Conservation (phyloP, 768 basidiomycete genomes). For the Mycena haematopus region DNA sequence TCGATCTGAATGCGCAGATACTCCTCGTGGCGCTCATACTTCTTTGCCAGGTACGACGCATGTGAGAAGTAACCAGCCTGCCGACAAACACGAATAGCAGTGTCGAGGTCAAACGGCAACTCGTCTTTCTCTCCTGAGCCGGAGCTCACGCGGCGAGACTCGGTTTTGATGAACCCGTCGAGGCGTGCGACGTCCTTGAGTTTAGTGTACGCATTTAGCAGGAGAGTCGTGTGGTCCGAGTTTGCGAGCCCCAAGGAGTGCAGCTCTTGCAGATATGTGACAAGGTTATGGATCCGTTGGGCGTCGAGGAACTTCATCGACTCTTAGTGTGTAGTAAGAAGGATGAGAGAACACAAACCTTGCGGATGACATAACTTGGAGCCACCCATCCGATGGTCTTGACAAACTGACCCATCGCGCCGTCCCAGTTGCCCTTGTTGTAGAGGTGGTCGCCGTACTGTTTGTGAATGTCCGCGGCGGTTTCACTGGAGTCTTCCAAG, state of each 20-base stretch:
- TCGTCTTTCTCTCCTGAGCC: slow-evolving; percentile 59
- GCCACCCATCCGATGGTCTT: slow-evolving; percentile 89
- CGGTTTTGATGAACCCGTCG: slow-evolving; percentile 91
- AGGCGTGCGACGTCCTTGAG: slow-evolving; percentile 89
- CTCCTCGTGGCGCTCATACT: slow-evolving; percentile 91
- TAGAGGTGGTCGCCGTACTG: slow-evolving; percentile 94
- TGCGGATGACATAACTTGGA: slow-evolving; percentile 96
- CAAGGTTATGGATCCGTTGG: slow-evolving; percentile 93
- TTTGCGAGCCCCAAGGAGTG: slow-evolving; percentile 91
- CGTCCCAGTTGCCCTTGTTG: slow-evolving; percentile 89
- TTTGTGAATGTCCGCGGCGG: slow-evolving; percentile 84
- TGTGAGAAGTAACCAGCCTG: slow-evolving; percentile 98
- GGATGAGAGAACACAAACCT: slow-evolving; percentile 53
- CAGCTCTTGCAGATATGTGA: slow-evolving; percentile 94
- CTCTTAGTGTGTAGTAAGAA: neutral
- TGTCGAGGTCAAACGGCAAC: slow-evolving; percentile 95
- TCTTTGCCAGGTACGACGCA: slow-evolving; percentile 90
- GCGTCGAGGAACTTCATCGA: slow-evolving; percentile 87
- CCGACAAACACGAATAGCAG: slow-evolving; percentile 94
- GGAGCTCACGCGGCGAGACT: slow-evolving; percentile 56
- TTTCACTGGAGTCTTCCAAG: slow-evolving; percentile 63
- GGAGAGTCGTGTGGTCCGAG: slow-evolving; percentile 93
- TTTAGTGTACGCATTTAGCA: slow-evolving; percentile 97
- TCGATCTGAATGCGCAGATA: slow-evolving; percentile 94
- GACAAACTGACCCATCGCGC: slow-evolving; percentile 90